Percentiles rank a stretch among this genome's conserved stretches.
Evolutionary conservation across 2,329 filamentous ascomycete species (phyloP).

Genomic region (Bipolaris gigantea): DNA sequence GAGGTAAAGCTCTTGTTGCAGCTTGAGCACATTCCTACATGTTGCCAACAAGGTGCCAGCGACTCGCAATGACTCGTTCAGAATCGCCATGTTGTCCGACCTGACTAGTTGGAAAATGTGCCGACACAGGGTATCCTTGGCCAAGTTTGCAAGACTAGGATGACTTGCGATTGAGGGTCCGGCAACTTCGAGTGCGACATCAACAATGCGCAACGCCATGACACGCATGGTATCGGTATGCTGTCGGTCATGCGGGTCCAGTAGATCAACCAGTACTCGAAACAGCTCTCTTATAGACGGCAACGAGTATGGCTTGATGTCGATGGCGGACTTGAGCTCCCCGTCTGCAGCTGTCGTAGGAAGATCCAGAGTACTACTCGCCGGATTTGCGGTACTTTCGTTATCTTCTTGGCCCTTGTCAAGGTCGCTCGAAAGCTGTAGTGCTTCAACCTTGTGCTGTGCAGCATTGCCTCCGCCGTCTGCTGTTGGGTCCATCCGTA

Average conservation of each 20-base stretch:
- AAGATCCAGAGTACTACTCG: conserved; percentile 50
- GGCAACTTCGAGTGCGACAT: conserved; percentile 94
- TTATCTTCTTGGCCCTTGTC: conserved; percentile 42
- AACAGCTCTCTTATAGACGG: conserved; percentile 95
- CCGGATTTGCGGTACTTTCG: conserved; percentile 44
- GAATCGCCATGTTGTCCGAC: conserved; percentile 92
- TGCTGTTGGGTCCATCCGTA: conserved; percentile 82
- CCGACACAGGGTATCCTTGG: conserved; percentile 89
- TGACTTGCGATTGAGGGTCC: conserved; percentile 94
- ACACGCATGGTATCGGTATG: conserved; percentile 95
- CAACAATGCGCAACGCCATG: conserved; percentile 95
- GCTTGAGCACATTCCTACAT: conserved; percentile 84
- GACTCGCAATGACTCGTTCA: conserved; percentile 90
- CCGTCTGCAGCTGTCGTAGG: conserved; percentile 43
- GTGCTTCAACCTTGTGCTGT: conserved; percentile 41
- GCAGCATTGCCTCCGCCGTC: conserved; percentile 61
- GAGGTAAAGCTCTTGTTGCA: conserved; percentile 94
- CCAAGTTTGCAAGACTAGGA: conserved; percentile 81
- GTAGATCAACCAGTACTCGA: conserved; percentile 85
- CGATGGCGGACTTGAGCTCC: conserved; percentile 53
- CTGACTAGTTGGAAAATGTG: conserved; percentile 95
- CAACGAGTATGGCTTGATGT: conserved; percentile 85
- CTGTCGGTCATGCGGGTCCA: conserved; percentile 89
- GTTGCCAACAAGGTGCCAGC: conserved; percentile 89
- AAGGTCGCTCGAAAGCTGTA: conserved; percentile 35